A percentile compares a stretch with the other conserved stretches of the same genome.
phyloP scores from a whole-genome alignment of 2,329 filamentous ascomycete species.

The Fusarium nelsonii region DNA sequence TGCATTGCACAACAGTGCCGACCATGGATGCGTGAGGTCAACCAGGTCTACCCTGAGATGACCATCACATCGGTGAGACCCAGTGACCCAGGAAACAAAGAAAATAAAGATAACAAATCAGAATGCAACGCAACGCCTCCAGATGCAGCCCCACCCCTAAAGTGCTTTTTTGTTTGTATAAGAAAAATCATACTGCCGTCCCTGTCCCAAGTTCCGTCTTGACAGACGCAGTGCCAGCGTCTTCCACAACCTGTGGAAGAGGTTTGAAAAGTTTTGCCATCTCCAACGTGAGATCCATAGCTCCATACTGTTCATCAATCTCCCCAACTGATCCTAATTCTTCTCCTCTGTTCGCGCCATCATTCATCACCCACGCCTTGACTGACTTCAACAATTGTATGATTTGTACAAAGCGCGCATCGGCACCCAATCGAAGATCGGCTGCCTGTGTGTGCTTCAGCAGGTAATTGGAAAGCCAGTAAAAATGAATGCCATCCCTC shows the following conservation, averaged over 20 bases:
- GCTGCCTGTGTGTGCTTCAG: conserved; percentile 67
- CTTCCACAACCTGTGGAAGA: conserved; percentile 60
- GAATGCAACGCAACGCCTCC: conserved; percentile 57
- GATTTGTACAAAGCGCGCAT: conserved; percentile 70
- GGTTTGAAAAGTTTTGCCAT: conserved; percentile 79
- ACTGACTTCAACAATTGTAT: conserved; percentile 72
- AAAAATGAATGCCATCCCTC: conserved; percentile 78
- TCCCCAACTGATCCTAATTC: conserved; percentile 76
- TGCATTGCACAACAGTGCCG: conserved; percentile 52
- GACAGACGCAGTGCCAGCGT: conserved; percentile 58
- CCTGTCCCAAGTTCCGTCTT: conserved; percentile 55
- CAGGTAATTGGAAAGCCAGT: conserved; percentile 76
- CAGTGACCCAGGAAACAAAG: conserved; percentile 44
- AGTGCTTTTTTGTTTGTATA: conserved; percentile 49
- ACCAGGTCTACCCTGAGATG: conserved; percentile 38
- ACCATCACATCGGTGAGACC: conserved; percentile 40
- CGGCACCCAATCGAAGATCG: conserved; percentile 68
- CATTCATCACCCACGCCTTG: conserved; percentile 70
- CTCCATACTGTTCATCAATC: conserved; percentile 75
- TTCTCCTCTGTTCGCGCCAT: conserved; percentile 74
- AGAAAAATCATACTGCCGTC: conserved; percentile 51
- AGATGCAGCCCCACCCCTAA: conserved; percentile 54
- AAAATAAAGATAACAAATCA: conserved; percentile 47
- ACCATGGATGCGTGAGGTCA: conserved; percentile 49
- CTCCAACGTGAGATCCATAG: conserved; percentile 73